A percentile compares a stretch with the other conserved stretches of the same genome.
Evolutionary conservation across 2,329 filamentous ascomycete genomes (phyloP).

Genomic region (Penicillium aurantiogriseum): DNA sequence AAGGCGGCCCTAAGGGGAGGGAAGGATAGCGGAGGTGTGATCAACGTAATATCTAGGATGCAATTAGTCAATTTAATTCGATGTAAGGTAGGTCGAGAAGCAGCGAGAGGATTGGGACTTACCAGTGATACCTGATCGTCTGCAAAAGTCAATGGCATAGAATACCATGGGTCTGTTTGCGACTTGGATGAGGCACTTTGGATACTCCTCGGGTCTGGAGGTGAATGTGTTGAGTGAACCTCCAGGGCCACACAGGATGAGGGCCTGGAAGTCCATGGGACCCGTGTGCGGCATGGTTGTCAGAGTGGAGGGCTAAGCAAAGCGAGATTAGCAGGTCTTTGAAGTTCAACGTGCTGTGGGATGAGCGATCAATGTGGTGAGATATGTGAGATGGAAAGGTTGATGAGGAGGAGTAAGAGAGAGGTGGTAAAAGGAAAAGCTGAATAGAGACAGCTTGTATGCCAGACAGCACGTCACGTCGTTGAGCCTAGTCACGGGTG

Average conservation of each 20-base stretch:
- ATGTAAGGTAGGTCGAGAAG: background rate
- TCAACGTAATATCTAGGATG: slow-evolving; percentile 1
- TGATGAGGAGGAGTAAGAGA: background rate
- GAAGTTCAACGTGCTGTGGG: background rate
- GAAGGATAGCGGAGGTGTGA: background rate
- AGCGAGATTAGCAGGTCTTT: background rate
- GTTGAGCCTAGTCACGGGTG: background rate
- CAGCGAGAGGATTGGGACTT: slow-evolving; percentile 19
- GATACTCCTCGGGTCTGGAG: slow-evolving; percentile 46
- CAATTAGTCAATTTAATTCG: background rate
- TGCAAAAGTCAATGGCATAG: slow-evolving; percentile 50
- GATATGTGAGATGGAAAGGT: background rate
- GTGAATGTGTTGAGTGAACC: slow-evolving; percentile 51
- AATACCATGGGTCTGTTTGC: slow-evolving; percentile 51
- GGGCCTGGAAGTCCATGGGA: slow-evolving; percentile 48
- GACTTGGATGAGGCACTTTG: slow-evolving; percentile 49
- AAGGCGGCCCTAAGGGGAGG: background rate
- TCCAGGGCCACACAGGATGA: slow-evolving; percentile 50
- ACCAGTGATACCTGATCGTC: slow-evolving; percentile 48
- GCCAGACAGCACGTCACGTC: background rate
- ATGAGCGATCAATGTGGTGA: too few relatives aligned
- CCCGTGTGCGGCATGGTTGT: background rate
- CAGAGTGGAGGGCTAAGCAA: background rate
- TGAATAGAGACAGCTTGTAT: background rate
- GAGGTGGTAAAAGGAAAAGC: background rate